Evolutionary conservation across 768 basidiomycete genomes (phyloP), one percentile per base, ranked within the genome.

Genomic region (Amyloporia xantha): DNA sequence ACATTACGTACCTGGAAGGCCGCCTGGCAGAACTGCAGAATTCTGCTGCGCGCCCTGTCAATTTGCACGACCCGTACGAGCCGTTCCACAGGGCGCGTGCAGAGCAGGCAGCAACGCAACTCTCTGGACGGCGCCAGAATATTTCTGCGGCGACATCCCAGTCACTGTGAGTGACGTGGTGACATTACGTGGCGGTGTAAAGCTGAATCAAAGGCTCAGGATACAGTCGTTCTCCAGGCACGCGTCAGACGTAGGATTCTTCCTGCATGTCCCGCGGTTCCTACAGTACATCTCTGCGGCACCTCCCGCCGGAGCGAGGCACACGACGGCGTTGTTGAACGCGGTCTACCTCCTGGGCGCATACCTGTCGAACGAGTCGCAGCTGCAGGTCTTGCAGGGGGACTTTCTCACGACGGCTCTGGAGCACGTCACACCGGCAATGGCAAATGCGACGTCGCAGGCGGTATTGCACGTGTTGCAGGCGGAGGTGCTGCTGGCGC

Each of bases 241-340:
- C 55, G 72, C 74, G 2, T 57, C 67, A 26, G 75, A 79, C 54
- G 76, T 85, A 49, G 84, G 83, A 6, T 80, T 87, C 56, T 87
- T 86, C 62, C 75, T 88, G 44, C 61, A 80, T 53, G 28, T 65
- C 2, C 57, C 65, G 6, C 73, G 78, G 7, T 77, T 84, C 49
- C 66, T 66, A 27, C 47, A 49, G 13, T 42, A 55, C 10, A 60
- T 62, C 12, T 61, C 70, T 5, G 63, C 69, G 21, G 46, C 47
- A 6, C 54, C 69, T 6, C 61, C 67, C 9, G 59, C 62, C 11
- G 62, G 69, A 5, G 9, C 30, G 30, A 59, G 65, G 65, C 57
- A 62, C 48, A 54, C 62, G 35, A 28, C 52, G 5, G 70, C 71
- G 6, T 72, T 79, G 27, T 74, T 82, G 52, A 73, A 72, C 41